phyloP scores from a whole-genome alignment of 1,284 basidiomycete genomes.

The Wallemia hederae region DNA sequence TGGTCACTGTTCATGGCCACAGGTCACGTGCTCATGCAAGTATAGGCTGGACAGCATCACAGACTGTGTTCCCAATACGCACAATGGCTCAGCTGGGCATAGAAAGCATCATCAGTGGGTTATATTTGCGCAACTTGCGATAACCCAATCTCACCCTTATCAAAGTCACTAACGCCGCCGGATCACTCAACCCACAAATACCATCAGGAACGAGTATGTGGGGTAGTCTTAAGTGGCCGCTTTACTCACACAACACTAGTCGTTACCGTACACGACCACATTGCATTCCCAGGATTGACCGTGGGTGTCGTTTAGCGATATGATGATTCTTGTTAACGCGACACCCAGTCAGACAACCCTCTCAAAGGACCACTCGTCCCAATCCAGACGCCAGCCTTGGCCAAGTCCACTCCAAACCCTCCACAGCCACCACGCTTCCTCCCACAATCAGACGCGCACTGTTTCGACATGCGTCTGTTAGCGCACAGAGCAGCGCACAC shows the following conservation, averaged over 20 bases:
- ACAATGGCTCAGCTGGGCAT: slow-evolving; percentile 43
- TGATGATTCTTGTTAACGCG: background rate
- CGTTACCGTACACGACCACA: slow-evolving; percentile 48
- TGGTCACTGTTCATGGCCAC: slow-evolving; percentile 18
- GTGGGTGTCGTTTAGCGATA: slow-evolving; percentile 3
- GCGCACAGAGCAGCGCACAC: slow-evolving; percentile 35
- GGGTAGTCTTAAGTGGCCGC: background rate
- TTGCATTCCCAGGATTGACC: slow-evolving; percentile 44
- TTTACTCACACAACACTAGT: slow-evolving; percentile 21
- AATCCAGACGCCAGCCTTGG: slow-evolving; percentile 16
- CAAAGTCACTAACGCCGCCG: slow-evolving; percentile 56
- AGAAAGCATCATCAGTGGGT: slow-evolving; percentile 37
- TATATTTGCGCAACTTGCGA: background rate
- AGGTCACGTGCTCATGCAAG: background rate
- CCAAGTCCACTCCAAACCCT: slow-evolving; percentile 9
- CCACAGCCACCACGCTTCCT: slow-evolving; percentile 28
- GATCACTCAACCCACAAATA: slow-evolving; percentile 36
- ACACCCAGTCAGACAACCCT: slow-evolving; percentile 31
- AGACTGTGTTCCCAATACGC: slow-evolving; percentile 39
- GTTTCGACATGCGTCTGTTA: slow-evolving; percentile 30
- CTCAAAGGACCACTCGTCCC: slow-evolving; percentile 35
- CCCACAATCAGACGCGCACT: slow-evolving; percentile 49
- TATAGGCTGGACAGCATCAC: slow-evolving; percentile 1
- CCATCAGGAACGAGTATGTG: slow-evolving; percentile 47
- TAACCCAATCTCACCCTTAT: slow-evolving; percentile 1